phyloP scores from a whole-genome alignment of 768 basidiomycete species.

The Austroboletus eburneus region DNA sequence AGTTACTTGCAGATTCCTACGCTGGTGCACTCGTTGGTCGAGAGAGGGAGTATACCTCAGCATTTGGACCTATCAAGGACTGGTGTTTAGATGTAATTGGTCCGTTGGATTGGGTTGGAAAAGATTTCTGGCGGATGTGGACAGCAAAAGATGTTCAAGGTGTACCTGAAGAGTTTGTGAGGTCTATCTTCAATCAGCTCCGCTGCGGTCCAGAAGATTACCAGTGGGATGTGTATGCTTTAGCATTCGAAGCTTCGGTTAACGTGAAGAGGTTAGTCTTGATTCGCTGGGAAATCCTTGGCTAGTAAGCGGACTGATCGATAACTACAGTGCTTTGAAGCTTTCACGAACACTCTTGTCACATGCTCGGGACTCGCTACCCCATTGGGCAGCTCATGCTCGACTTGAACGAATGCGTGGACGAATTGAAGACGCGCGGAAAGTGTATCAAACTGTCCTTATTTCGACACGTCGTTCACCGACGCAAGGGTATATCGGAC shows the following conservation, averaged over 20 bases:
- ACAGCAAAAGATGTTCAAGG: slow-evolving; percentile 44
- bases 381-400: slow-evolving; percentile 74
- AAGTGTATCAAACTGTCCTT: slow-evolving; percentile 70
- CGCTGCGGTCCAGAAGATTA: slow-evolving; percentile 44
- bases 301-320: slow-evolving; percentile 8
- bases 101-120: slow-evolving; percentile 47
- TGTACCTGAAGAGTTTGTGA: slow-evolving; percentile 48
- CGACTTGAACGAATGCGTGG: slow-evolving; percentile 66
- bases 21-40: slow-evolving; percentile 66
- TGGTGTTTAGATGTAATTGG: slow-evolving; percentile 56
- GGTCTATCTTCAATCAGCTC: slow-evolving; percentile 57
- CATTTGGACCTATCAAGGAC: slow-evolving; percentile 64
- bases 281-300: slow-evolving; percentile 5
- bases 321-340: slow-evolving; percentile 54
- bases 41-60: slow-evolving; percentile 55
- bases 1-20: slow-evolving; percentile 51
- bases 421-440: slow-evolving; percentile 64
- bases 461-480: slow-evolving; percentile 39
- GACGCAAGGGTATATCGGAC: slow-evolving; percentile 35
- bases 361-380: slow-evolving; percentile 48
- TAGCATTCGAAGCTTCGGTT: slow-evolving; percentile 65
- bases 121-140: slow-evolving; percentile 40
- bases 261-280: slow-evolving; percentile 51
- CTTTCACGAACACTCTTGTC: slow-evolving; percentile 64
- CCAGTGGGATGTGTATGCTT: slow-evolving; percentile 60